phyloP scores from a whole-genome alignment of 2,329 filamentous ascomycete species.

The Exophiala dermatitidis region DNA sequence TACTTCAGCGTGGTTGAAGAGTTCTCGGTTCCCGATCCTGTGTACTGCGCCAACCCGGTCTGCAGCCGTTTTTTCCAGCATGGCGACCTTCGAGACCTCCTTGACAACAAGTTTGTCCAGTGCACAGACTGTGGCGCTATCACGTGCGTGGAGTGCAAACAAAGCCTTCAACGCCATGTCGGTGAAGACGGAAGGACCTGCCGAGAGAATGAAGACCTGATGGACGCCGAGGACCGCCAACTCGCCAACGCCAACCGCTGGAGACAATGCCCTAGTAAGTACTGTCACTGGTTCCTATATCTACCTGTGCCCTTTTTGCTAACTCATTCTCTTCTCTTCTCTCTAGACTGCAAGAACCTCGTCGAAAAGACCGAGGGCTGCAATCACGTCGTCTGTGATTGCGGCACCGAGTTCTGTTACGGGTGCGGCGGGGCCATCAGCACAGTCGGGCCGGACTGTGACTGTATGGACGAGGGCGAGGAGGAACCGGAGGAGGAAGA shows the following conservation, averaged over 20 bases:
- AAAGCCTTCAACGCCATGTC: conserved; percentile 1
- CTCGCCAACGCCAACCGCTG: conserved; percentile 11
- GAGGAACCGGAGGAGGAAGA: too few relatives aligned
- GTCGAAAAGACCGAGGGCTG: conserved; percentile 17
- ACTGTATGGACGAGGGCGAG: too few relatives aligned
- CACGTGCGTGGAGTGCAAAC: conserved; percentile 15
- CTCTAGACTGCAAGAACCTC: conserved; percentile 16
- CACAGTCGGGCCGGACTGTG: not conserved
- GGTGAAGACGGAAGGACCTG: conserved; percentile 1
- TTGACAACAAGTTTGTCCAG: conserved; percentile 4
- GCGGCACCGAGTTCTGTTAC: conserved; percentile 18
- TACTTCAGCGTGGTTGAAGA: conserved; percentile 8
- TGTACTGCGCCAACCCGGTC: conserved; percentile 9
- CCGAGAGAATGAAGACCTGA: conserved; percentile 4
- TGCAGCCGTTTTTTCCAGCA: conserved; percentile 7
- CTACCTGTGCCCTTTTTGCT: too few relatives aligned
- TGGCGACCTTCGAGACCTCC: not conserved
- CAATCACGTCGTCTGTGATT: conserved; percentile 17
- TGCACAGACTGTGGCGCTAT: conserved; percentile 5
- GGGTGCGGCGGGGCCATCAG: conserved; percentile 3
- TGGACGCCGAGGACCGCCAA: conserved; percentile 1
- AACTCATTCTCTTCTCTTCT: too few relatives aligned
- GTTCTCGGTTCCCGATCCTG: conserved; percentile 3
- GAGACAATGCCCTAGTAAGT: conserved; percentile 17
- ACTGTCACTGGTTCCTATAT: not conserved